Conservation (phyloP, 495 filamentous ascomycete genomes). For the Ramalina intermedia region DNA sequence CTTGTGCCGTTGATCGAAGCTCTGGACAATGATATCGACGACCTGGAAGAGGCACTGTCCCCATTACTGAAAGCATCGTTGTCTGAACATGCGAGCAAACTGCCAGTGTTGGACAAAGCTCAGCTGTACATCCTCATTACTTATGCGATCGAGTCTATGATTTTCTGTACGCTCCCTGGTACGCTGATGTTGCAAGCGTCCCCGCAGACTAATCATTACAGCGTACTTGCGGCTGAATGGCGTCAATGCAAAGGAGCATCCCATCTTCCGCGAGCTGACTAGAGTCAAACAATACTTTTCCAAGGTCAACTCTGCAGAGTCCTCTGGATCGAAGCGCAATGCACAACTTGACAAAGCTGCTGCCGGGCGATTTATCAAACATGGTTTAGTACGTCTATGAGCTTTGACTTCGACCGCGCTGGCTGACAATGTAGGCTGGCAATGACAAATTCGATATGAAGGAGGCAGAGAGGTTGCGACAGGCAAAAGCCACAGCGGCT, state of each 20-base stretch:
- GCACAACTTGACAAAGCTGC: slow-evolving; percentile 65
- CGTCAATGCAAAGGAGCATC: slow-evolving; percentile 65
- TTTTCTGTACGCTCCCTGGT: slow-evolving; percentile 51
- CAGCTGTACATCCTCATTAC: slow-evolving; percentile 74
- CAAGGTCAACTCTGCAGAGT: slow-evolving; percentile 67
- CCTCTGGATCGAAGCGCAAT: slow-evolving; percentile 35
- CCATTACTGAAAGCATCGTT: slow-evolving; percentile 52
- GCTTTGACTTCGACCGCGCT: too few species aligned
- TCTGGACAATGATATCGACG: slow-evolving; percentile 62
- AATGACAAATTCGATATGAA: slow-evolving; percentile 47
- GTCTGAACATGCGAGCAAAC: slow-evolving; percentile 51
- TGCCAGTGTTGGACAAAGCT: slow-evolving; percentile 85
- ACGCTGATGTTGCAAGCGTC: not conserved
- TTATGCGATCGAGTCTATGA: slow-evolving; percentile 80
- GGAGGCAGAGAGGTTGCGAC: slow-evolving; percentile 36
- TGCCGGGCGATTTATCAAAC: slow-evolving; percentile 64
- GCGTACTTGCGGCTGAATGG: slow-evolving; percentile 70
- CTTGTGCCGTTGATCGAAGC: slow-evolving; percentile 45
- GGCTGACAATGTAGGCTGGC: slow-evolving; percentile 30
- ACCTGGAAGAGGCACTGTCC: slow-evolving; percentile 55
- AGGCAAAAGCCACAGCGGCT: slow-evolving; percentile 35
- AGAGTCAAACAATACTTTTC: slow-evolving; percentile 80
- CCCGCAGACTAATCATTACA: slow-evolving; percentile 22
- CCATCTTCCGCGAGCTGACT: slow-evolving; percentile 69
- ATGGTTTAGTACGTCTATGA: slow-evolving; percentile 44